phyloP scores from a whole-genome alignment of 2,329 filamentous ascomycete species.

The Westerdykella ornata region DNA sequence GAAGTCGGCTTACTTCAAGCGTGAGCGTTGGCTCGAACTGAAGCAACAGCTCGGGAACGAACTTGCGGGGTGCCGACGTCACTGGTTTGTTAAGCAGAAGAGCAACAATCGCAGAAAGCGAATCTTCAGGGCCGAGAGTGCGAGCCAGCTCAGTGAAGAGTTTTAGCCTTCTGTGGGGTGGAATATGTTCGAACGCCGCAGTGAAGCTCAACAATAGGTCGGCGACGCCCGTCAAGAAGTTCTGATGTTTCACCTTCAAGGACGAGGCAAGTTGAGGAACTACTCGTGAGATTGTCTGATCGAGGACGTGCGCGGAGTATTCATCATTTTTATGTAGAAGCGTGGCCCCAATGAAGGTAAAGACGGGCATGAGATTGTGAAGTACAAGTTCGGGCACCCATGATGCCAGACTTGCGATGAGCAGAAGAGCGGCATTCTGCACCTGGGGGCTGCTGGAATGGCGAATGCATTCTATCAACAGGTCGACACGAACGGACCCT shows the following conservation, averaged over 20 bases:
- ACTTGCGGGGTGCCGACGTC: constrained; percentile 64
- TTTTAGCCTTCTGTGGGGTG: constrained; percentile 71
- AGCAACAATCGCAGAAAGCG: constrained; percentile 77
- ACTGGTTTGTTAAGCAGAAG: constrained; percentile 90
- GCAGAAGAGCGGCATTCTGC: constrained; percentile 80
- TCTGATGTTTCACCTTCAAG: constrained; percentile 68
- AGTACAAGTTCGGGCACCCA: constrained; percentile 86
- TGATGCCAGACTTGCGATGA: constrained; percentile 79
- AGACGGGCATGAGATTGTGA: constrained; percentile 98
- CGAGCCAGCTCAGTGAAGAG: constrained; percentile 80
- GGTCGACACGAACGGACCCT: constrained; percentile 74
- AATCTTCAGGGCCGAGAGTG: constrained; percentile 78
- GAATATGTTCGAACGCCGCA: constrained; percentile 93
- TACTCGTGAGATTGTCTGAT: constrained; percentile 84
- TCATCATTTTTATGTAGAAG: constrained; percentile 90
- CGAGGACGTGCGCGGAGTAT: constrained; percentile 92
- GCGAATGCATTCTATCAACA: constrained; percentile 90
- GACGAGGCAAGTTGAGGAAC: constrained; percentile 86
- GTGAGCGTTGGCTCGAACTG: constrained; percentile 69
- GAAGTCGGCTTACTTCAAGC: constrained; percentile 42
- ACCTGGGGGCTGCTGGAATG: constrained; percentile 88
- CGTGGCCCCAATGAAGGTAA: constrained; percentile 94
- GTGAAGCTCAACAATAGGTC: constrained; percentile 94
- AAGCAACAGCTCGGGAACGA: constrained; percentile 67
- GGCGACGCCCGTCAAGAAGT: constrained; percentile 72